Base-by-base conservation (phyloP, 2,329 filamentous ascomycete genomes). In the Hyphodiscus sp. region DNA sequence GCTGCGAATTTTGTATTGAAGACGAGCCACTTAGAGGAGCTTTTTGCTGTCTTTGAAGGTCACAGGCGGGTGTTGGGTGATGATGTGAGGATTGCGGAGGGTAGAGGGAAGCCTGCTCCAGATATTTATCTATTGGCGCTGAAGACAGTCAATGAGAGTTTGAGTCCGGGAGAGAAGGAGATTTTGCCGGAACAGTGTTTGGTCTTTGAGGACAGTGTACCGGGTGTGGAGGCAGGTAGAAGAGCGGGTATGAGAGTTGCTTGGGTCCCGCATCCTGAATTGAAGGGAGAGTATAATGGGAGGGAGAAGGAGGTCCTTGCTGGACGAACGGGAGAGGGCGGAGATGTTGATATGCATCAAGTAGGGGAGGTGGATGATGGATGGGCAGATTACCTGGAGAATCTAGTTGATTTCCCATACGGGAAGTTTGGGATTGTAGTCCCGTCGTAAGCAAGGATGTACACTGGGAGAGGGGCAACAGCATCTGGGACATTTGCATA, bases 151-250 rank as follows among this genome's bases (percentile, higher is more conserved):
- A 99, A 99, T 71, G 80, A 81, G 44, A 82, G 82, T 16, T 75
- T 95, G 7, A 73, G 76, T 0, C 72, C 77, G 2, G 82, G 81
- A 41, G 83, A 86, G 49, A 73, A 78, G 59, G 73, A 80, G 55
- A 85, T 99, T 58, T 76, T 68, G 51, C 90, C 91, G 0, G 87
- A 88, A 61, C 92, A 97, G 71, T 97, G 94, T 68, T 76, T 99
- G 16, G 94, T 97, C 0, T 97, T 99, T 65, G 94, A 99, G 72
- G 94, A 99, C 70, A 89, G 86, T 45, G 91, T 97, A 1, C 89
- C 91, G 0, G 94, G 94, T 3, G 90, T 96, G 2, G 94, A 99
- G 72, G 83, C 90, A 1, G 94, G 91, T 4, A 77, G 94, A 50
- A 82, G 94, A 60, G 94, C 94, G 0, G 92, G 92, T 0, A 97